A percentile compares a stretch with the other conserved stretches of the same genome.
Conservation (phyloP, 2,329 filamentous ascomycete genomes). For the Fusarium duplospermum region DNA sequence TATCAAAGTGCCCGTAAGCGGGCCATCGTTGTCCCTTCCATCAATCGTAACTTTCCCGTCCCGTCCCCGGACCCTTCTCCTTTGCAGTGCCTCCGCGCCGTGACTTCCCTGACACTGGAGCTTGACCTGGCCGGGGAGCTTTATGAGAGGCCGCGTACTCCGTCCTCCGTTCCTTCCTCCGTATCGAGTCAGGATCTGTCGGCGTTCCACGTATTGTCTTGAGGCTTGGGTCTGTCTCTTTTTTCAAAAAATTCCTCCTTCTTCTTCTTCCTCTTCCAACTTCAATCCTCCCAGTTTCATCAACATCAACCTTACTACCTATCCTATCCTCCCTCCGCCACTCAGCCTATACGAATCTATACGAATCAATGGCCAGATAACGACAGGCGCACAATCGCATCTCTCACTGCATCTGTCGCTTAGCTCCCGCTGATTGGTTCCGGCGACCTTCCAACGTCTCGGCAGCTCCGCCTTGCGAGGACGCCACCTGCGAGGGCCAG, state of each 20-base stretch:
- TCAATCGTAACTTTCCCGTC: slow-evolving; percentile 23
- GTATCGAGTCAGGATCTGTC: slow-evolving; percentile 30
- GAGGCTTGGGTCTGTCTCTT: slow-evolving; percentile 8
- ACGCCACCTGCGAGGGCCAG: slow-evolving; percentile 26
- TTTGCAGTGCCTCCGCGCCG: neutral
- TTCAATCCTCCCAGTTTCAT: neutral
- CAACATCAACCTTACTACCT: slow-evolving; percentile 15
- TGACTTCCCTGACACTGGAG: slow-evolving; percentile 10
- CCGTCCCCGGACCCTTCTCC: neutral
- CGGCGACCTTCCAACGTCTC: slow-evolving; percentile 12
- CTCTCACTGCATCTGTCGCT: slow-evolving; percentile 10
- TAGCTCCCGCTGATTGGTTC: slow-evolving; percentile 22
- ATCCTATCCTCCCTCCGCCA: slow-evolving; percentile 3
- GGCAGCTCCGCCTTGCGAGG: slow-evolving; percentile 34
- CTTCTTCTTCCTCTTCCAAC: neutral
- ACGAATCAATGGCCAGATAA: slow-evolving; percentile 25
- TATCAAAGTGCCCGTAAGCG: slow-evolving; percentile 2
- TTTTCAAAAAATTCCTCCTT: neutral
- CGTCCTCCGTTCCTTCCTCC: slow-evolving; percentile 31
- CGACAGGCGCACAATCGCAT: slow-evolving; percentile 2
- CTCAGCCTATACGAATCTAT: slow-evolving; percentile 12
- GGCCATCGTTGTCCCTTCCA: slow-evolving; percentile 20
- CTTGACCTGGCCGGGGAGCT: neutral
- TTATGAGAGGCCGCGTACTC: slow-evolving; percentile 22
- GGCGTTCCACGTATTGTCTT: slow-evolving; percentile 36